Base-by-base conservation (phyloP, 768 basidiomycete genomes). In the Leccinum uliginosum region DNA sequence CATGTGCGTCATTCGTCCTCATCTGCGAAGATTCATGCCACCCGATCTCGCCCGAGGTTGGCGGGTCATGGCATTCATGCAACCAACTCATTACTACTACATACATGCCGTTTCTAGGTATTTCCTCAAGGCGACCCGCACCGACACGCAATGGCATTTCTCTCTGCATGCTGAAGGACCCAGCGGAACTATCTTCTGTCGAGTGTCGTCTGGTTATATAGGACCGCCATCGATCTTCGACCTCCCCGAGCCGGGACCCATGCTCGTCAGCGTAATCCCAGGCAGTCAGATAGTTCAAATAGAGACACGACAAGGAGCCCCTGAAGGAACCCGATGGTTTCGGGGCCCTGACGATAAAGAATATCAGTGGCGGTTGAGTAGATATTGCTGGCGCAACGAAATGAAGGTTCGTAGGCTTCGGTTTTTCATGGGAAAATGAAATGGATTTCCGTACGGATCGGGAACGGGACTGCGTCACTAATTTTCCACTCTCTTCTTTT, bases 401-500 rank as follows among this genome's bases (percentile, higher is more conserved):
- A 70, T 70, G 70, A 44, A 63, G 62, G 69, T 68, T 27, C 44
- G 44, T 45, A 40, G 29, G 59, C 43, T 29, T 35, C 8, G 47
- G 14, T 6, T 21, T 10, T 23, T 45, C 26, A 17, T n/a, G n/a
- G 17, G 38, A 40, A 40, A n/a, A 40, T 19, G 6, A 50, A 23
- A n/a, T 19, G 29, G 29, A 14, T 23, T n/a, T 40, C 38, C 38
- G 38, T 40, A 2, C n/a, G 38, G 38, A n/a, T n/a, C 38, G 38
- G 38, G 4, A n/a, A 40, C n/a, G 9, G 38, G 4, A 40, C 38
- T 40, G 14, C 38, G 38, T n/a, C n/a, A n/a, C 38, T 40, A 40
- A 40, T 40, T n/a, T n/a, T n/a, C 17, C 38, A n/a, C 35, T 8
- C 8, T 40, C 38, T 10, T 40, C 38, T 40, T 40, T 40, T 40